Percentiles rank a stretch among this genome's conserved stretches.
Conservation (phyloP, 805 yeast genomes). For the Sungouiozyma ichnusensis region DNA sequence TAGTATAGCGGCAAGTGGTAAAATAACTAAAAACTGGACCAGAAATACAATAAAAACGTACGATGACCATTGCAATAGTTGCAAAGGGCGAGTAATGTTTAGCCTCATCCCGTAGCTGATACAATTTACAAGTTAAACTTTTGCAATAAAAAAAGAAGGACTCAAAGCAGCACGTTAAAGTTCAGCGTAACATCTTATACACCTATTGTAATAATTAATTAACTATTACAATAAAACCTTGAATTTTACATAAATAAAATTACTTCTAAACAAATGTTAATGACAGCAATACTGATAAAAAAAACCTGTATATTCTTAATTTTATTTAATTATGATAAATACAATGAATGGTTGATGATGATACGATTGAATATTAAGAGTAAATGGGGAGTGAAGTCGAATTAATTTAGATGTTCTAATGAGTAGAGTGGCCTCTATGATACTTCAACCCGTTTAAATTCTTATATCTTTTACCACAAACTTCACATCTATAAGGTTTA, state of each 20-base stretch:
- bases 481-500: slow-evolving; percentile 96
- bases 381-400: slow-evolving; percentile 2
- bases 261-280: too few species aligned
- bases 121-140: too few species aligned
- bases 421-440: slow-evolving; percentile 97
- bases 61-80: slow-evolving; percentile 21
- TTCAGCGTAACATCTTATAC: too few species aligned
- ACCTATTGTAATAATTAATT: too few species aligned
- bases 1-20: slow-evolving; percentile 21
- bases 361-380: not conserved
- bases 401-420: slow-evolving; percentile 30
- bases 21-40: slow-evolving; percentile 17
- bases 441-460: slow-evolving; percentile 92
- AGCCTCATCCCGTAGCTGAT: slow-evolving; percentile 11
- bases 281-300: too few species aligned
- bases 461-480: slow-evolving; percentile 94
- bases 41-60: slow-evolving; percentile 11
- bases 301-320: not conserved
- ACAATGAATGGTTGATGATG: not conserved
- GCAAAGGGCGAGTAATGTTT: slow-evolving; percentile 23
- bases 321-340: not conserved
- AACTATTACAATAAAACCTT: too few species aligned
- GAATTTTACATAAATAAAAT: too few species aligned
- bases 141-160: too few species aligned
- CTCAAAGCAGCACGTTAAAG: too few species aligned